phyloP scores from a whole-genome alignment of 169 alveolate genomes.

The Cyclospora cayetanensis region DNA sequence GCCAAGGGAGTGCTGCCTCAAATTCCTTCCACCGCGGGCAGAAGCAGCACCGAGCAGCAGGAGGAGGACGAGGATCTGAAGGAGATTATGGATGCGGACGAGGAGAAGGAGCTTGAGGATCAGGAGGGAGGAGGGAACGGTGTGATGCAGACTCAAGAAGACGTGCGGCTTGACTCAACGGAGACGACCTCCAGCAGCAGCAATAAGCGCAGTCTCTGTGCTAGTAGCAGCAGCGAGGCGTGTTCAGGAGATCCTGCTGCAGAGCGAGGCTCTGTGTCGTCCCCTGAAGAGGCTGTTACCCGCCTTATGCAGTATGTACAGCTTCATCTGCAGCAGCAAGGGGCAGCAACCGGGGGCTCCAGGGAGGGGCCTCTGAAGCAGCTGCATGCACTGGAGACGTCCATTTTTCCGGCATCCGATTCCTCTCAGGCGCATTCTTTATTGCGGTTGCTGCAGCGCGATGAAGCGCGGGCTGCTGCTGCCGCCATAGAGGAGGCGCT shows the following conservation, averaged over 20 bases:
- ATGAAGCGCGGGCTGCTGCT: not conserved
- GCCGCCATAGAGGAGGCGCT: not conserved
- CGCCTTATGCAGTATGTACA: not conserved
- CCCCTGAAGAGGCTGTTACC: conserved; percentile 10
- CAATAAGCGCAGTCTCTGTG: not conserved
- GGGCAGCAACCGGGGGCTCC: not conserved
- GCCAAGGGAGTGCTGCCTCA: conserved; percentile 51
- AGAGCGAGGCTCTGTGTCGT: not conserved
- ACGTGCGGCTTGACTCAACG: too few species aligned
- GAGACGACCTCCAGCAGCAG: conserved; percentile 16
- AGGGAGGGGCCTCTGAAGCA: not conserved
- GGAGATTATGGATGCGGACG: not conserved
- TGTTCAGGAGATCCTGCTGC: not conserved
- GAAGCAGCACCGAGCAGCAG: not conserved
- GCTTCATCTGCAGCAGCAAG: not conserved
- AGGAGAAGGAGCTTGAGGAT: not conserved
- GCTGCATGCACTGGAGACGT: not conserved
- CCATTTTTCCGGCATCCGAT: not conserved
- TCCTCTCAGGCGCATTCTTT: not conserved
- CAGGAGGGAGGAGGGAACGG: not conserved
- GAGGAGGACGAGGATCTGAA: not conserved
- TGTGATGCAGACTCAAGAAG: conserved; percentile 2
- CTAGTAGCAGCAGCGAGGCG: not conserved
- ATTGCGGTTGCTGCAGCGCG: not conserved
- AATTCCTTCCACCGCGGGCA: conserved; percentile 14